These are phyloP conservation scores for Globisporangium spiculum DNA, from an alignment of 352 stramenopile genomes.

Conservation along the genomic window DNA sequence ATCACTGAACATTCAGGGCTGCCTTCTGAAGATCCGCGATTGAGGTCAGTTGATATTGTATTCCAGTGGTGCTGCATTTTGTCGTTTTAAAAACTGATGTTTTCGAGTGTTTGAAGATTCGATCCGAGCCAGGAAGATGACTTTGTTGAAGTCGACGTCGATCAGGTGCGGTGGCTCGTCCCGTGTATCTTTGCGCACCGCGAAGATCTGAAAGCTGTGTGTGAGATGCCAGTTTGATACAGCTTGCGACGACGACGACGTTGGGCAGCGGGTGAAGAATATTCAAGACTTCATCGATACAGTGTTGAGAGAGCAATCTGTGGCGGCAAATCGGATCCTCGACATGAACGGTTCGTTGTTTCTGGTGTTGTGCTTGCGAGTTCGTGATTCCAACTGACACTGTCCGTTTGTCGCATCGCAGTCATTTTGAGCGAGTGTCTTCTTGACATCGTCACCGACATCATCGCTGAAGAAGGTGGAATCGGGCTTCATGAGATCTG, in stretches of 20 bases:
- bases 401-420: background rate
- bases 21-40: background rate
- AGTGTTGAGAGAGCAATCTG: slow-evolving; percentile 3
- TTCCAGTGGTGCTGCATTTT: background rate
- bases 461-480: slow-evolving; percentile 21
- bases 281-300: slow-evolving; percentile 18
- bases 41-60: background rate
- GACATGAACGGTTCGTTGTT: slow-evolving; percentile 17
- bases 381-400: background rate
- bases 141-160: background rate
- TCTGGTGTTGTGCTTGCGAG: background rate
- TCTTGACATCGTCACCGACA: slow-evolving; percentile 20
- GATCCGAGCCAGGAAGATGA: slow-evolving; percentile 14
- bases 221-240: slow-evolving; percentile 4
- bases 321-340: slow-evolving; percentile 9
- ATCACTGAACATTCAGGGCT: background rate
- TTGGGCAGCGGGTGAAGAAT: slow-evolving; percentile 12
- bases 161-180: slow-evolving; percentile 8
- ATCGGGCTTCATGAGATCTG: slow-evolving; percentile 15
- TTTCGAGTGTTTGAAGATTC: slow-evolving; percentile 5
- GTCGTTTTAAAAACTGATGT: background rate
- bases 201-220: background rate
- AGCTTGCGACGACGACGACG: slow-evolving; percentile 2
- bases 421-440: slow-evolving; percentile 20
- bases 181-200: no score